These are phyloP conservation scores for Leptographium wingfieldii DNA, from an alignment of 2,329 filamentous ascomycete species.

Conservation along the genomic window DNA sequence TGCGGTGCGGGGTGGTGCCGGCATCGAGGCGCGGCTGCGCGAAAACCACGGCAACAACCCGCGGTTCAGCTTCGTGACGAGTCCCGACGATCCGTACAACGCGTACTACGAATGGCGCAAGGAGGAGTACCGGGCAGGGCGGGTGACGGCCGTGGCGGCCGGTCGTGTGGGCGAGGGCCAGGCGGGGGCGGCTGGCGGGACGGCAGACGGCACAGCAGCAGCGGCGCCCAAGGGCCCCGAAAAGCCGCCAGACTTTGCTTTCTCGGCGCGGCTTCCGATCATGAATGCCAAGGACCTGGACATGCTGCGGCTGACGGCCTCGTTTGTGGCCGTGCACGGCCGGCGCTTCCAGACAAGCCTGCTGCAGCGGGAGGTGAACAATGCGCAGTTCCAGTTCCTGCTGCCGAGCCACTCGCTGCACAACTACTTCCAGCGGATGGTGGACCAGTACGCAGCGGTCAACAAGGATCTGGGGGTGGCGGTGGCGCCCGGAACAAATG, in stretches of 20 bases:
- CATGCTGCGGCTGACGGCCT: constrained; percentile 62
- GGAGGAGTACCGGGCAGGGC: constrained; percentile 69
- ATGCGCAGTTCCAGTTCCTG: constrained; percentile 93
- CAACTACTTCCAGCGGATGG: constrained; percentile 83
- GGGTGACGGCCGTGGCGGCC: constrained; percentile 66
- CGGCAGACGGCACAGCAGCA: constrained; percentile 19
- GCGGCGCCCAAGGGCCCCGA: constrained; percentile 66
- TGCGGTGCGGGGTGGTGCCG: constrained; percentile 54
- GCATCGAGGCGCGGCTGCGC: constrained; percentile 74
- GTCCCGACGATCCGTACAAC: constrained; percentile 68
- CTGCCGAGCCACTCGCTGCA: constrained; percentile 91
- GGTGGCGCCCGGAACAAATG: constrained; percentile 45
- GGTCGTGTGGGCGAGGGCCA: constrained; percentile 56
- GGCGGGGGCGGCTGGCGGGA: constrained; percentile 23
- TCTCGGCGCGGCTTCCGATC: constrained; percentile 92
- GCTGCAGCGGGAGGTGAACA: constrained; percentile 76
- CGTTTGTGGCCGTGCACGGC: constrained; percentile 88
- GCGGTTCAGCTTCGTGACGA: constrained; percentile 88
- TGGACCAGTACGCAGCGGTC: constrained; percentile 85
- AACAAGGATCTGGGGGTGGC: constrained; percentile 48
- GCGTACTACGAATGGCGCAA: constrained; percentile 86
- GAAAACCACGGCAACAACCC: constrained; percentile 73
- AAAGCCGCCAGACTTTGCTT: constrained; percentile 76
- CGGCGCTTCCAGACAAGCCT: constrained; percentile 83
- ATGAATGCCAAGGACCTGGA: constrained; percentile 90